Conservation (phyloP, 2,329 filamentous ascomycete species). For the Dothidotthia symphoricarpi region DNA sequence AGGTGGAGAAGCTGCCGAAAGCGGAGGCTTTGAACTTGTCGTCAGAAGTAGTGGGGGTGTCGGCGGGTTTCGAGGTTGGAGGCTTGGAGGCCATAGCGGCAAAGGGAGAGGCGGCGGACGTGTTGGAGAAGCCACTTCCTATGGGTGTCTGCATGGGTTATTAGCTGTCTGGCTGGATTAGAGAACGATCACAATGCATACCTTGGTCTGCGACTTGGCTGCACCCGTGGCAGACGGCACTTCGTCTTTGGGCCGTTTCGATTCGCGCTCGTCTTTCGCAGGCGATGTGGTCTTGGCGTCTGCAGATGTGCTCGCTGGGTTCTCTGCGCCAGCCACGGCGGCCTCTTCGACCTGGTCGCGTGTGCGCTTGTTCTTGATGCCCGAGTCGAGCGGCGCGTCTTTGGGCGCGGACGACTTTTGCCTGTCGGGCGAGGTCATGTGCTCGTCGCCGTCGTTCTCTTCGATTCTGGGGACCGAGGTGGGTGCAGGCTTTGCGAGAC, state of each 20-base stretch:
- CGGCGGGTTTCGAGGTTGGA: constrained; percentile 23
- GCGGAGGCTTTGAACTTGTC: constrained; percentile 54
- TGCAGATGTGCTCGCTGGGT: constrained; percentile 12
- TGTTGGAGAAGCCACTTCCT: constrained; percentile 47
- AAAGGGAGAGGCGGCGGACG: constrained; percentile 50
- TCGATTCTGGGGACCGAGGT: constrained; percentile 29
- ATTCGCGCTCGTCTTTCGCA: constrained; percentile 31
- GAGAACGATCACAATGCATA: constrained; percentile 10
- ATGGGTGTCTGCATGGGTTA: constrained; percentile 29
- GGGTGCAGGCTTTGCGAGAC: constrained; percentile 36
- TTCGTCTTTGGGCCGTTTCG: constrained; percentile 37
- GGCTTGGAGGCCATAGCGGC: constrained; percentile 44
- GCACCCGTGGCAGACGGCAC: constrained; percentile 15
- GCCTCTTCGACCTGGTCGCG: constrained; percentile 33
- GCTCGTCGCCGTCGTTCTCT: constrained; percentile 32
- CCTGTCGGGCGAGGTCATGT: constrained; percentile 26
- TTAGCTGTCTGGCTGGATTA: constrained; percentile 10
- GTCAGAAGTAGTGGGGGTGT: constrained; percentile 41
- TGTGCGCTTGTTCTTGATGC: constrained; percentile 53
- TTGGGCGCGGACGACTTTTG: constrained; percentile 5
- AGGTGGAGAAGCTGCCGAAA: constrained; percentile 46
- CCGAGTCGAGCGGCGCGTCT: constrained; percentile 24
- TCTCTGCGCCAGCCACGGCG: constrained; percentile 8
- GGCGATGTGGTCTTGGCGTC: constrained; percentile 17
- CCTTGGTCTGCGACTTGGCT: constrained; percentile 25